Evolutionary conservation across 2,329 filamentous ascomycete genomes (phyloP).

Genomic region (Didymellaceae sp.): DNA sequence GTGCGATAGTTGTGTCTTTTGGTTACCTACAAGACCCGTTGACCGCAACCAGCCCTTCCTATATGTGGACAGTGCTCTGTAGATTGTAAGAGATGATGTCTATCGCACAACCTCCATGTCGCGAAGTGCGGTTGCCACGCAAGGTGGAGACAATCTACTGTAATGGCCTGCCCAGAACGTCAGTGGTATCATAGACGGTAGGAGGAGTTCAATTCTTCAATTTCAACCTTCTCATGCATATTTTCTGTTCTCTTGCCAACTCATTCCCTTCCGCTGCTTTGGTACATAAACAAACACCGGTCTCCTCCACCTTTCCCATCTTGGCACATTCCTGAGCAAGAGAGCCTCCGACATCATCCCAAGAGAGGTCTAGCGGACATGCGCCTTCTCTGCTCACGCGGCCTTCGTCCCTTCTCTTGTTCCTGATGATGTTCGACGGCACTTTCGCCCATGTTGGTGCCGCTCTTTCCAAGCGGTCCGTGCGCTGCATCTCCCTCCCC

Average conservation of each 20-base stretch:
- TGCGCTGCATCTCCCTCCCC: conserved; percentile 25
- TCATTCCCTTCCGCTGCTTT: conserved; percentile 20
- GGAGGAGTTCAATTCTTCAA: conserved; percentile 5
- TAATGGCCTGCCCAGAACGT: conserved; percentile 2
- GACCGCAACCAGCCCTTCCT: too few relatives aligned
- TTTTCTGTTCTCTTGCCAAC: conserved; percentile 12
- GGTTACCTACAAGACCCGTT: too few relatives aligned
- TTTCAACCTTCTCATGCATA: conserved; percentile 8
- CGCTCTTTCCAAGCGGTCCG: conserved; percentile 26
- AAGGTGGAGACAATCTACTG: conserved; percentile 6
- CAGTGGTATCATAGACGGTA: conserved; percentile 2
- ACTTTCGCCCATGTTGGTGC: conserved; percentile 25
- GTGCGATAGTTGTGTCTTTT: too few relatives aligned
- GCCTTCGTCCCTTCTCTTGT: conserved; percentile 20
- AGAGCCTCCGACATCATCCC: conserved; percentile 2
- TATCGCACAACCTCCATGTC: background rate
- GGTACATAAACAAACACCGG: conserved; percentile 13
- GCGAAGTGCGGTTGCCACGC: conserved; percentile 3
- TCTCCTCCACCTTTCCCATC: conserved; percentile 5
- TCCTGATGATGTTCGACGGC: conserved; percentile 23
- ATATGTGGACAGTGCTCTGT: too few relatives aligned
- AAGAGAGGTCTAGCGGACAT: background rate
- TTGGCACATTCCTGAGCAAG: conserved; percentile 20
- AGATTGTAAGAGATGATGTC: background rate
- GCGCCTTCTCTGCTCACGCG: conserved; percentile 21